These are phyloP conservation scores for Fraxinus angustifolia DNA, from an alignment of 305 asterid genomes.

Conservation along the genomic window DNA sequence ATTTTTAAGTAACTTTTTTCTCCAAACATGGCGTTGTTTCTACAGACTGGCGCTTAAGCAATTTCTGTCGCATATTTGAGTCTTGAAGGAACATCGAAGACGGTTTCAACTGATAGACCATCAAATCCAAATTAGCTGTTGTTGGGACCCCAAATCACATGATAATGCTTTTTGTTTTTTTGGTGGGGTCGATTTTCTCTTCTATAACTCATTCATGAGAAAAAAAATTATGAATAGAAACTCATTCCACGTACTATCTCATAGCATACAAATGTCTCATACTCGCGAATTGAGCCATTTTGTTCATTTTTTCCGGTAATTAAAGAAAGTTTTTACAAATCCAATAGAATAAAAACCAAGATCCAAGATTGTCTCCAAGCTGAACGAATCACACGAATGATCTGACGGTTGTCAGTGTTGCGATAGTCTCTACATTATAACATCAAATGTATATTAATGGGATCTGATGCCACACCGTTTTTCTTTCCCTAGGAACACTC, in stretches of 20 bases:
- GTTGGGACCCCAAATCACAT: slow-evolving; percentile 16
- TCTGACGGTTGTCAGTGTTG: background rate
- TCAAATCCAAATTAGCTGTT: slow-evolving; percentile 10
- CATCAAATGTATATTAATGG: background rate
- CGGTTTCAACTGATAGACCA: background rate
- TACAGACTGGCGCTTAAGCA: background rate
- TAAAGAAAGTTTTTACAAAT: background rate
- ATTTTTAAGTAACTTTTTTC: background rate
- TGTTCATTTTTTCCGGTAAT: background rate
- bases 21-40: background rate
- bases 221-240: background rate
- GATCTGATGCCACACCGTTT: slow-evolving; percentile 10
- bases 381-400: background rate
- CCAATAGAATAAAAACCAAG: background rate
- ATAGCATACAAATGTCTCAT: background rate
- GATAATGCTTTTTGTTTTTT: background rate
- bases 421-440: background rate
- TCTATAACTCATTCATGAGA: background rate
- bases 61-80: background rate
- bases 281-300: background rate
- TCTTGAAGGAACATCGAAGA: background rate
- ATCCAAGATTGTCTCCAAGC: background rate
- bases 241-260: background rate
- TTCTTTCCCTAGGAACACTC: background rate
- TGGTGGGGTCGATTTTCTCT: background rate